phyloP scores from a whole-genome alignment of 495 filamentous ascomycete genomes.

The Lasiosphaeria ovina region DNA sequence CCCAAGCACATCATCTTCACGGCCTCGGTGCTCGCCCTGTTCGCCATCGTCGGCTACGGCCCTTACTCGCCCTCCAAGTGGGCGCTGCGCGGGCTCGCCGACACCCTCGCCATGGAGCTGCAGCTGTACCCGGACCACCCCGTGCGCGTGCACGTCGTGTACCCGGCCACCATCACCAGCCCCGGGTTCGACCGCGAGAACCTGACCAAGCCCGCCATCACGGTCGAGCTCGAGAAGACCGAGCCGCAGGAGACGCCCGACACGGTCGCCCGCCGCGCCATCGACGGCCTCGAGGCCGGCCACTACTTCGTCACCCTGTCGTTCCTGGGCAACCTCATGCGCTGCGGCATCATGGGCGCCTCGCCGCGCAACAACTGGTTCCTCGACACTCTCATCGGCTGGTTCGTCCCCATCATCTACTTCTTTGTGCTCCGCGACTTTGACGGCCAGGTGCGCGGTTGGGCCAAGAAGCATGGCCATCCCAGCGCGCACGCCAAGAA shows the following conservation, averaged over 20 bases:
- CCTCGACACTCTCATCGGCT: conserved; percentile 59
- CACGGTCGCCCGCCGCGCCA: conserved; percentile 67
- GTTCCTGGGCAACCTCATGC: conserved; percentile 66
- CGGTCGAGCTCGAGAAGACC: conserved; percentile 73
- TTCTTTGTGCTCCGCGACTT: conserved; percentile 58
- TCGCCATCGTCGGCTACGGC: conserved; percentile 76
- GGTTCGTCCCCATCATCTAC: conserved; percentile 57
- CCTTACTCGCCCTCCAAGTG: conserved; percentile 84
- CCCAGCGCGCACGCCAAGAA: conserved; percentile 39
- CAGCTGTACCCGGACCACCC: conserved; percentile 68
- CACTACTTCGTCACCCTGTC: conserved; percentile 73
- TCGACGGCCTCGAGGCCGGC: conserved; percentile 74
- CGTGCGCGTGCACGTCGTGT: conserved; percentile 79
- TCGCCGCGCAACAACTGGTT: conserved; percentile 58
- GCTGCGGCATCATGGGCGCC: conserved; percentile 56
- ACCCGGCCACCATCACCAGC: conserved; percentile 76
- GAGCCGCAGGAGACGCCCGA: conserved; percentile 79
- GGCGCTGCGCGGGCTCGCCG: conserved; percentile 78
- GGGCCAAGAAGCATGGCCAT: conserved; percentile 57
- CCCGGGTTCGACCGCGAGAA: conserved; percentile 80
- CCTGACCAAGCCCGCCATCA: conserved; percentile 74
- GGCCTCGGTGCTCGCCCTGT: conserved; percentile 70
- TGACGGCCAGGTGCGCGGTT: conserved; percentile 58
- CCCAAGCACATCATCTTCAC: conserved; percentile 87
- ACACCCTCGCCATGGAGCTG: conserved; percentile 80